Evolutionary conservation across 768 basidiomycete genomes (phyloP).

Genomic region (Suillus luteus): DNA sequence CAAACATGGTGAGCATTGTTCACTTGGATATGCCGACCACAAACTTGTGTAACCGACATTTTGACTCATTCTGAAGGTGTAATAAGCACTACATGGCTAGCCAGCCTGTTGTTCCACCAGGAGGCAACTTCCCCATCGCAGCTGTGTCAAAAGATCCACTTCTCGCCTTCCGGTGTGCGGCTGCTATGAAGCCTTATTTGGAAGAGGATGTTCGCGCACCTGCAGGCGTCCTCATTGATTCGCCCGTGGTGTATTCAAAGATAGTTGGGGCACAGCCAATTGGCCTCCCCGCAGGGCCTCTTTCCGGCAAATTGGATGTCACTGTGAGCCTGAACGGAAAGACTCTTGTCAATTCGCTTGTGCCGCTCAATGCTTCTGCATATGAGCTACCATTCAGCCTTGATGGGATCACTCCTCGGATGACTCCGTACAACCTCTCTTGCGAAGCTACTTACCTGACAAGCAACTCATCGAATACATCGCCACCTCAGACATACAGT

Average conservation of each 20-base stretch:
- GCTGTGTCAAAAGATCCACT: conserved; percentile 42
- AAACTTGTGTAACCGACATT: background rate
- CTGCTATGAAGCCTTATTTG: conserved; percentile 61
- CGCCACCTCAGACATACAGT: conserved; percentile 41
- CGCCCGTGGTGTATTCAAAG: conserved; percentile 48
- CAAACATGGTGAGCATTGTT: conserved; percentile 31
- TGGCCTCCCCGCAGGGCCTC: conserved; percentile 25
- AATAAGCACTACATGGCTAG: conserved; percentile 55
- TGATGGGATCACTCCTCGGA: conserved; percentile 44
- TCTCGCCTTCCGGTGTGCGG: conserved; percentile 58
- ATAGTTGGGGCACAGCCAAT: conserved; percentile 52
- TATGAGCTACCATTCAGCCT: conserved; percentile 53
- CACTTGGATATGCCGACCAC: background rate
- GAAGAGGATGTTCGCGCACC: conserved; percentile 49
- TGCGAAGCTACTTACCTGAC: conserved; percentile 30
- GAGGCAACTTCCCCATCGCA: conserved; percentile 50
- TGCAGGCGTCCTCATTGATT: conserved; percentile 52
- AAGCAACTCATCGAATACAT: conserved; percentile 37
- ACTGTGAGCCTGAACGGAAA: conserved; percentile 50
- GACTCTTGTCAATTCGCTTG: conserved; percentile 42
- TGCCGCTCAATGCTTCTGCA: conserved; percentile 54
- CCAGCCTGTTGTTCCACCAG: conserved; percentile 45
- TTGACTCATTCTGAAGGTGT: conserved; percentile 41
- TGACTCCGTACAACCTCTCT: conserved; percentile 29
- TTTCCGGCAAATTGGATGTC: conserved; percentile 35